phyloP scores from a whole-genome alignment of 352 stramenopile genomes.

The Achlya hypogyna region DNA sequence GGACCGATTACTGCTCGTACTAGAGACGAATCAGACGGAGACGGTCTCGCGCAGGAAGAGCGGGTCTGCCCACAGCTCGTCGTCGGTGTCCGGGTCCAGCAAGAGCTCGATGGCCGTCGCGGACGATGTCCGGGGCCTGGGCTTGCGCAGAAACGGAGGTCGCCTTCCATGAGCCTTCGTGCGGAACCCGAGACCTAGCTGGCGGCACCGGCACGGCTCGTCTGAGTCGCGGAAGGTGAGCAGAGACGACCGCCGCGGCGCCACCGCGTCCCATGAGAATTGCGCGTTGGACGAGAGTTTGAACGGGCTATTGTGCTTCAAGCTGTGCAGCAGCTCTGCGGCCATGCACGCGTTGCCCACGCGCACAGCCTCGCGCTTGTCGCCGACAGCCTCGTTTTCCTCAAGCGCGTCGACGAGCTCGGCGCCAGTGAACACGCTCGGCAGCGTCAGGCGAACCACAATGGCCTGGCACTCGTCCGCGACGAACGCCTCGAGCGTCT shows the following conservation, averaged over 20 bases:
- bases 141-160: too few relatives aligned
- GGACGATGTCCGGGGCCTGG: too few relatives aligned
- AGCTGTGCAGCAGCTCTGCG: slow-evolving; percentile 28
- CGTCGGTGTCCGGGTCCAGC: not conserved
- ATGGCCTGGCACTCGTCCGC: not conserved
- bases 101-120: not conserved
- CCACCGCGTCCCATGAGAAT: not conserved
- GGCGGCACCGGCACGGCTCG: not conserved
- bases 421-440: not conserved
- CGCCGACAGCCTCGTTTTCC: not conserved
- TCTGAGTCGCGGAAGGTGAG: not conserved
- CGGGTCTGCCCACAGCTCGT: not conserved
- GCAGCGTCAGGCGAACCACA: not conserved
- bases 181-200: not conserved
- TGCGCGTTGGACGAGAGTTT: slow-evolving; percentile 5
- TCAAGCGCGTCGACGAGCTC: not conserved
- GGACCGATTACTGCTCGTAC: too few relatives aligned
- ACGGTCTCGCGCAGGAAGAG: not conserved
- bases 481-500: slow-evolving; percentile 27
- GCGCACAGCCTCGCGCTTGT: slow-evolving; percentile 25
- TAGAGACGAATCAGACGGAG: not conserved
- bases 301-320: slow-evolving; percentile 27
- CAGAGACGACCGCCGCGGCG: not conserved
- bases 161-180: too few relatives aligned
- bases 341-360: slow-evolving; percentile 35